phyloP scores from a whole-genome alignment of 1,284 basidiomycete species.

The Apiotrichum montevideense region DNA sequence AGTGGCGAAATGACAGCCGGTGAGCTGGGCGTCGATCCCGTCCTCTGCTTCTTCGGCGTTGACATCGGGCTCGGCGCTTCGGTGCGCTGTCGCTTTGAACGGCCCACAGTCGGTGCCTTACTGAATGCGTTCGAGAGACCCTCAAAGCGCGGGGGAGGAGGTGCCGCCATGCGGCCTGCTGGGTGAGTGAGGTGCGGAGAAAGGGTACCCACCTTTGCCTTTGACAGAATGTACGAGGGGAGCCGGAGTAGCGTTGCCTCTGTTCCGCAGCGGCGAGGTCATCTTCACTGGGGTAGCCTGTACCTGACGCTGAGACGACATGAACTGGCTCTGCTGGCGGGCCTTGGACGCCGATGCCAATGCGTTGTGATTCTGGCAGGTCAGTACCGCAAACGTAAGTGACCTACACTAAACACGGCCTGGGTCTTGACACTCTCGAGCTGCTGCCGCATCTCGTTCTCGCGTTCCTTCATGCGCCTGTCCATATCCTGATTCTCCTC shows the following conservation, averaged over 20 bases:
- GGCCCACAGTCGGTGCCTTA: conserved; percentile 16
- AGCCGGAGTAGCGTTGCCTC: conserved; percentile 8
- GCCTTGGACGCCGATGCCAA: conserved; percentile 18
- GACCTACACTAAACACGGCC: conserved; percentile 40
- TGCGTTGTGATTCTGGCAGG: conserved; percentile 14
- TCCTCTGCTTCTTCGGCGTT: conserved; percentile 13
- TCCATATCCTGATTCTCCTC: conserved; percentile 26
- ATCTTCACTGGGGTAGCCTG: conserved; percentile 4
- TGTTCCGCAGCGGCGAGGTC: conserved; percentile 13
- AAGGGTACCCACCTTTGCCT: conserved; percentile 22
- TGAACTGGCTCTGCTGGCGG: conserved; percentile 16
- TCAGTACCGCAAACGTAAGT: too few relatives aligned
- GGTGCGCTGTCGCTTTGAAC: conserved; percentile 26
- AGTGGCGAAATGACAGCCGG: conserved; percentile 7
- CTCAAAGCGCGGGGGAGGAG: conserved; percentile 26
- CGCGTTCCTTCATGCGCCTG: conserved; percentile 23
- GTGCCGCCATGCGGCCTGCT: conserved; percentile 5
- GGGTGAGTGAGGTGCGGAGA: conserved; percentile 1
- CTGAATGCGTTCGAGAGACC: conserved; percentile 34
- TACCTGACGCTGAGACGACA: conserved; percentile 9
- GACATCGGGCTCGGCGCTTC: conserved; percentile 21
- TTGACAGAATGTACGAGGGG: conserved; percentile 23
- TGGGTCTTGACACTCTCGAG: conserved; percentile 39
- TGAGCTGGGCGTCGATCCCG: background rate
- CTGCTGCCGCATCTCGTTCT: conserved; percentile 39